phyloP scores from a whole-genome alignment of 495 filamentous ascomycete genomes.

The Penicillium cataractarum region DNA sequence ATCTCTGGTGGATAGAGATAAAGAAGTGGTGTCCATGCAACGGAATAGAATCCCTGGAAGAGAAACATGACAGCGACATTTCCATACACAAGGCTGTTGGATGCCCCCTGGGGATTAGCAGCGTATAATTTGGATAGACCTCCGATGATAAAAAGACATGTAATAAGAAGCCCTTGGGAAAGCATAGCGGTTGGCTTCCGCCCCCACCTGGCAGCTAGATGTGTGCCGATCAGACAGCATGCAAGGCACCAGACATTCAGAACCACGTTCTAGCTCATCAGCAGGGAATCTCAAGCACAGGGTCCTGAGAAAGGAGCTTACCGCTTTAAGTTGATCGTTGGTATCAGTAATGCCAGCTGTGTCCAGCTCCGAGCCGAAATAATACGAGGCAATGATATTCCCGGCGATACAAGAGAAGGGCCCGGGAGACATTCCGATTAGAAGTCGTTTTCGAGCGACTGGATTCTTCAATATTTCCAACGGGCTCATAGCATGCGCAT shows the following conservation, averaged over 20 bases:
- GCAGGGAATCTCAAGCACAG: no score
- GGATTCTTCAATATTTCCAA: slow-evolving; percentile 46
- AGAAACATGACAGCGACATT: slow-evolving; percentile 41
- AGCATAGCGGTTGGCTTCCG: slow-evolving; percentile 47
- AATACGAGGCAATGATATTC: slow-evolving; percentile 49
- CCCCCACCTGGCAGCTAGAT: slow-evolving; percentile 45
- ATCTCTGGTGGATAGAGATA: slow-evolving; percentile 62
- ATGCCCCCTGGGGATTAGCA: slow-evolving; percentile 31
- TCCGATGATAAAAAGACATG: slow-evolving; percentile 55
- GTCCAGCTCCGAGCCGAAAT: slow-evolving; percentile 42
- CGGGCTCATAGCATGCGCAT: slow-evolving; percentile 43
- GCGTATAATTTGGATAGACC: slow-evolving; percentile 53
- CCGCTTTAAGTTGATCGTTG: neutral
- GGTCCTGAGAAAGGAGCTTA: neutral
- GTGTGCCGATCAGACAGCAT: slow-evolving; percentile 40
- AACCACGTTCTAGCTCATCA: slow-evolving; percentile 38
- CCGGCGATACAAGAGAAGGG: slow-evolving; percentile 54
- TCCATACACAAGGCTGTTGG: slow-evolving; percentile 43
- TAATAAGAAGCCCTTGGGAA: slow-evolving; percentile 37
- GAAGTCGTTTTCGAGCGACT: slow-evolving; percentile 43
- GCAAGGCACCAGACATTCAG: slow-evolving; percentile 48
- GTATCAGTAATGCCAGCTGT: neutral
- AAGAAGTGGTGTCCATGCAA: slow-evolving; percentile 63
- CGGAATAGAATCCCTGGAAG: slow-evolving; percentile 63
- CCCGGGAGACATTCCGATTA: slow-evolving; percentile 46